Conservation (phyloP, 164 flowering plant species). For the Chloranthus sessilifolius region DNA sequence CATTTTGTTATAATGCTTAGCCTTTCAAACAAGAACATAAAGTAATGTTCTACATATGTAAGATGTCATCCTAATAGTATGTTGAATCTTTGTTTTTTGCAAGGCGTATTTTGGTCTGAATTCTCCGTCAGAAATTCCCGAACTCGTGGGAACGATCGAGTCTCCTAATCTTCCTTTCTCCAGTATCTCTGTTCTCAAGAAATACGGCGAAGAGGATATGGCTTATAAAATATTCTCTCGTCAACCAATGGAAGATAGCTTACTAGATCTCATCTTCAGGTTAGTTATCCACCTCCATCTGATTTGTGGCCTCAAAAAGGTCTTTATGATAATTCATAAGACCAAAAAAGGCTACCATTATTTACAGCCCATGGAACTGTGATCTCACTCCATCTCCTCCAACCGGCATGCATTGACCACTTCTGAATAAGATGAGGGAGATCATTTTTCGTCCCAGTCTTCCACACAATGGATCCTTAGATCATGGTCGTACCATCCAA, state of each 20-base stretch:
- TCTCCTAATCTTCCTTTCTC: conserved; percentile 65
- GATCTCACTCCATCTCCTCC: too few relatives aligned
- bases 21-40: too few relatives aligned
- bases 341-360: too few relatives aligned
- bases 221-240: conserved; percentile 87
- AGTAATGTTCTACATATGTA: too few relatives aligned
- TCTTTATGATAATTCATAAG: too few relatives aligned
- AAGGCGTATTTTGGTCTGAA: conserved; percentile 75
- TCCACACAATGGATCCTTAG: too few relatives aligned
- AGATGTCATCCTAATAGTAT: neutral
- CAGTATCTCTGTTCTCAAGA: conserved; percentile 71
- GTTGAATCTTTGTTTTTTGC: conserved; percentile 3
- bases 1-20: too few relatives aligned
- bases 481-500: too few relatives aligned
- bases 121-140: conserved; percentile 54
- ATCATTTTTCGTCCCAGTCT: too few relatives aligned
- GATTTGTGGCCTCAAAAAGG: neutral
- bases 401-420: too few relatives aligned
- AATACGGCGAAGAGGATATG: conserved; percentile 45
- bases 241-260: conserved; percentile 45
- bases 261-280: conserved; percentile 84
- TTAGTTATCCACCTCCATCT: conserved; percentile 16
- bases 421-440: too few relatives aligned
- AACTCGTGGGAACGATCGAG: conserved; percentile 78
- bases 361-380: too few relatives aligned